Base-by-base conservation (phyloP, 2,329 filamentous ascomycete genomes). In the Zarea fungicola region DNA sequence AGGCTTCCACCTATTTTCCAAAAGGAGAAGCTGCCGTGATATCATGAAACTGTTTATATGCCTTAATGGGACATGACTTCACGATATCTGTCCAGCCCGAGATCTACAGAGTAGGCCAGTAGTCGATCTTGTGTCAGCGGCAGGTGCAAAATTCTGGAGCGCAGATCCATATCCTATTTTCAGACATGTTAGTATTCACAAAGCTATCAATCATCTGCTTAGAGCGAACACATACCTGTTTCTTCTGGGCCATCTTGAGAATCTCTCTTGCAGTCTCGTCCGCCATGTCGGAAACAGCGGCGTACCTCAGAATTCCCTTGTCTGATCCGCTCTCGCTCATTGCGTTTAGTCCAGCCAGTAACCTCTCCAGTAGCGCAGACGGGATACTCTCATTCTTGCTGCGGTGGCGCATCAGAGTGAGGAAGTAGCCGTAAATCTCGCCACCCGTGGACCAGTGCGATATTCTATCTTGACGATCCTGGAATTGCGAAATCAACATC, bases 211-310 rank as follows among this genome's bases (percentile, higher is more conserved):
- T 28, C 26, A 35, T 44, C 40, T 14, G 13, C 21, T 8, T 5
- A 8, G 2, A 16, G 35, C 9, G 16, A n/a, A 19, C 45, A 67
- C 76, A 63, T 65, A 84, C 81, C 64, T 78, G 73, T 56, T 78
- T 78, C 59, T 76, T 74, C 60, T 78, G 77, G 42, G 69, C 68
- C 53, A 71, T 57, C 50, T 74, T 75, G 47, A 83, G 71, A 51
- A 86, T 78, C 62, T 83, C 78, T 53, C 78, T 77, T 9, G 86
- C 87, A 52, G 92, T 81, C 39, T 83, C 76, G 46, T 81, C 81
- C 40, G 85, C 85, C 78, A 96, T 95, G 61, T 95, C 89, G 55
- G 85, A 83, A 47, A 92, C 76, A 0, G 89, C 89, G 35, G 91
- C 88, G 48, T 65, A 70, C 34, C 65, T 56, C 46, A 81, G 72